Evolutionary conservation across 148 eudicot genomes (phyloP).

Genomic region (Drosera capensis): DNA sequence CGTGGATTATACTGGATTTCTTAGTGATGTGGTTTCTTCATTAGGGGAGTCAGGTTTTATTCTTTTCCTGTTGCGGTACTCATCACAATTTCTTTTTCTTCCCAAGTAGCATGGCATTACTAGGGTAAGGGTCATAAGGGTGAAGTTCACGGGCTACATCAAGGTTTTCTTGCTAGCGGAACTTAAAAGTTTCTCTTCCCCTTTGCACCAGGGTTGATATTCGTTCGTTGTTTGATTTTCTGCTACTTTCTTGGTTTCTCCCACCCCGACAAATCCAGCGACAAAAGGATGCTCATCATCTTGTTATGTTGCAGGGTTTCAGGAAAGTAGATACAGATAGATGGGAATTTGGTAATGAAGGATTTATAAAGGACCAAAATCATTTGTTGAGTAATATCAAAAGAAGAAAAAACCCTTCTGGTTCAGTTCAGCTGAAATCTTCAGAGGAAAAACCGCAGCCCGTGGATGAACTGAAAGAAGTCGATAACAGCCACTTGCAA

Average conservation of each 20-base stretch:
- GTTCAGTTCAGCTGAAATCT: slow-evolving; percentile 13
- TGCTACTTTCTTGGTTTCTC: not conserved
- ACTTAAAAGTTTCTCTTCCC: no score
- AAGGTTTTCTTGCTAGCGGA: no score
- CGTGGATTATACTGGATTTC: no score
- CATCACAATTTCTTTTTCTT: no score
- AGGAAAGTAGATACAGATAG: slow-evolving; percentile 64
- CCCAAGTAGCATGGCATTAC: no score
- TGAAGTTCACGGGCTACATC: no score
- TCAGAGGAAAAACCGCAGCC: slow-evolving; percentile 16
- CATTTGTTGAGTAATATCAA: slow-evolving; percentile 43
- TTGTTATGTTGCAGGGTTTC: slow-evolving; percentile 42
- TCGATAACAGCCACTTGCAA: slow-evolving; percentile 22
- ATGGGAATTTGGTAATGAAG: slow-evolving; percentile 60
- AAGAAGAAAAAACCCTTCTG: slow-evolving; percentile 47
- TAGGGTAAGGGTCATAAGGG: no score
- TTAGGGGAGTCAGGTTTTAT: no score
- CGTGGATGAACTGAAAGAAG: slow-evolving; percentile 19
- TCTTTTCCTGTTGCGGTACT: no score
- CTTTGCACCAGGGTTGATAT: no score
- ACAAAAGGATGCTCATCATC: not conserved
- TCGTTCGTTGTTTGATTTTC: not conserved
- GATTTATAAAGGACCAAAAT: slow-evolving; percentile 57
- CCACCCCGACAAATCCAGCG: not conserved
- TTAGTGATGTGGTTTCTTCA: no score